Evolutionary conservation across 306 rosid species (phyloP).

Genomic region (Amphicarpaea edgeworthii): DNA sequence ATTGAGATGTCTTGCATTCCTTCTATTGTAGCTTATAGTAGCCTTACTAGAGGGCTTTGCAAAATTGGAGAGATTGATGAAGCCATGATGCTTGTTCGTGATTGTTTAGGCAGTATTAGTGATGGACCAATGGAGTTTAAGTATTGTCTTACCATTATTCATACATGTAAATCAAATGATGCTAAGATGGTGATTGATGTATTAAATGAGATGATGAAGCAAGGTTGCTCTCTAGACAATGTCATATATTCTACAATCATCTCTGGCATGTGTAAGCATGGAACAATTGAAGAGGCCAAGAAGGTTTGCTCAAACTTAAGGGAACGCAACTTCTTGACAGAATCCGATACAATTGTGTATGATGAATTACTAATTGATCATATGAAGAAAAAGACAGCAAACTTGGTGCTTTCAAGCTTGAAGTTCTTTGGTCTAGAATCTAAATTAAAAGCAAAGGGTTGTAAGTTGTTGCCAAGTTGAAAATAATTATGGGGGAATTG

Average conservation of each 20-base stretch:
- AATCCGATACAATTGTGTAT: conserved; percentile 70
- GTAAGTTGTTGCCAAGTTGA: conserved; percentile 62
- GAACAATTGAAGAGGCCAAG: conserved; percentile 85
- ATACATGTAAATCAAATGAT: conserved; percentile 63
- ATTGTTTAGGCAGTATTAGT: conserved; percentile 68
- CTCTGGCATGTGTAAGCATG: conserved; percentile 80
- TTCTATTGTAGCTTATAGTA: conserved; percentile 62
- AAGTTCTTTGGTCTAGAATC: conserved; percentile 86
- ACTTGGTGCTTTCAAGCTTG: conserved; percentile 76
- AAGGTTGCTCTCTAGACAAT: conserved; percentile 62
- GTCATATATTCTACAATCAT: conserved; percentile 67
- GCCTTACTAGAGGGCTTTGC: conserved; percentile 76
- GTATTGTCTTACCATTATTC: conserved; percentile 71
- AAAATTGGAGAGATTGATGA: not conserved
- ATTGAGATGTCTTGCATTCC: conserved; percentile 79
- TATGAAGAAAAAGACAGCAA: conserved; percentile 83
- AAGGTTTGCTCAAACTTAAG: conserved; percentile 67
- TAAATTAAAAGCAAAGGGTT: conserved; percentile 79
- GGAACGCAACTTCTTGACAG: conserved; percentile 64
- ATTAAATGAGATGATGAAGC: conserved; percentile 77
- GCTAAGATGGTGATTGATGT: conserved; percentile 68
- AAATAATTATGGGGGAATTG: not conserved
- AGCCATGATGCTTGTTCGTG: conserved; percentile 67
- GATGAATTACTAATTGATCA: conserved; percentile 85
- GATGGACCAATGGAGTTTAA: conserved; percentile 81